These are phyloP conservation scores for Eremothecium coryli DNA, from an alignment of 1,139 yeast species.

Conservation along the genomic window DNA sequence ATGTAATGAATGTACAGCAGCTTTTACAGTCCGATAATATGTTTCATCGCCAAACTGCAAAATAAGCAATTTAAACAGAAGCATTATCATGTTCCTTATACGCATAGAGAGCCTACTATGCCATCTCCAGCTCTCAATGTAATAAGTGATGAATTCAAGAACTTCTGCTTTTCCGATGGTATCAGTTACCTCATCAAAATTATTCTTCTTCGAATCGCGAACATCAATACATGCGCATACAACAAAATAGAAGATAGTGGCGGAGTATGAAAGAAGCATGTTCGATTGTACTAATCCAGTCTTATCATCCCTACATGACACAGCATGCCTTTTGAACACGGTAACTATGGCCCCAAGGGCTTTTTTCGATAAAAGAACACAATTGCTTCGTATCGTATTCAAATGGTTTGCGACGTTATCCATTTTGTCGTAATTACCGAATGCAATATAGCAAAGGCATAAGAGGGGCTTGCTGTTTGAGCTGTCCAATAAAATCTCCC, in stretches of 20 bases:
- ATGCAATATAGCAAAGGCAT: slow-evolving; percentile 20
- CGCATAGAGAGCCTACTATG: slow-evolving; percentile 33
- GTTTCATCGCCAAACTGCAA: slow-evolving; percentile 56
- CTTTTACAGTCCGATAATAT: slow-evolving; percentile 40
- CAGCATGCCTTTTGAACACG: slow-evolving; percentile 20
- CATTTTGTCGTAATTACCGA: slow-evolving; percentile 19
- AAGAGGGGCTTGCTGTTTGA: slow-evolving; percentile 10
- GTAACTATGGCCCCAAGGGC: slow-evolving; percentile 9
- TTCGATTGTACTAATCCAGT: slow-evolving; percentile 19
- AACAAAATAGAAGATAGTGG: slow-evolving; percentile 49
- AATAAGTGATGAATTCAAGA: slow-evolving; percentile 39
- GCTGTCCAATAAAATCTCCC: slow-evolving; percentile 7
- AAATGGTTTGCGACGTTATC: slow-evolving; percentile 15
- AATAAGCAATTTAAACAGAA: slow-evolving; percentile 52
- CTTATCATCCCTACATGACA: slow-evolving; percentile 21
- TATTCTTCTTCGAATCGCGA: slow-evolving; percentile 14
- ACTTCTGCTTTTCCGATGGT: slow-evolving; percentile 32
- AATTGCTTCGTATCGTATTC: slow-evolving; percentile 18
- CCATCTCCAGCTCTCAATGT: slow-evolving; percentile 66
- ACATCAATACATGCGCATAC: slow-evolving; percentile 27
- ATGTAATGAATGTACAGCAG: slow-evolving; percentile 39
- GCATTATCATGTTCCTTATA: slow-evolving; percentile 45
- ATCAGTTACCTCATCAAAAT: slow-evolving; percentile 12
- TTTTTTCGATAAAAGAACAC: slow-evolving; percentile 11
- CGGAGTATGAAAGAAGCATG: slow-evolving; percentile 32